These are phyloP conservation scores for Paraurostyla sp. DNA, from an alignment of 73 alveolate species.

Conservation along the genomic window DNA sequence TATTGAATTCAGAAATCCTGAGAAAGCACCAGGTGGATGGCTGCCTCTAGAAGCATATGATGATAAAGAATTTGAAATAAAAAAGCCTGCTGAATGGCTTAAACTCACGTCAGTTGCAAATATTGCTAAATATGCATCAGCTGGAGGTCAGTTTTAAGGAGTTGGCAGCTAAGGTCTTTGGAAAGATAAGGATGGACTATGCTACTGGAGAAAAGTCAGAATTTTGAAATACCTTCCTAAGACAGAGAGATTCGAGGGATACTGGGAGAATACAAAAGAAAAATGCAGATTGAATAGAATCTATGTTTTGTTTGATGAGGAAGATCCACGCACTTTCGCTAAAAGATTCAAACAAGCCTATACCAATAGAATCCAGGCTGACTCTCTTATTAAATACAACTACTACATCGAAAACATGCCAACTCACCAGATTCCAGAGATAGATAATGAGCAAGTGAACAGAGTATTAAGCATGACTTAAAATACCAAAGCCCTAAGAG, in stretches of 20 bases:
- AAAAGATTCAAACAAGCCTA: conserved; percentile 84
- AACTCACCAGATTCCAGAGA: conserved; percentile 87
- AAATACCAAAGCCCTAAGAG: conserved; percentile 76
- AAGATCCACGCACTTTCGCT: conserved; percentile 87
- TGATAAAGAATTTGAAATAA: conserved; percentile 82
- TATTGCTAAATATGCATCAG: conserved; percentile 52
- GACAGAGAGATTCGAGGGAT: conserved; percentile 74
- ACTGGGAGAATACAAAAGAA: conserved; percentile 75
- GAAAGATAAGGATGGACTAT: conserved; percentile 81
- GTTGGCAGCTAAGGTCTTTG: conserved; percentile 78
- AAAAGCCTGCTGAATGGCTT: conserved; percentile 86
- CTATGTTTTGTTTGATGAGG: conserved; percentile 84
- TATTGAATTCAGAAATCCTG: conserved; percentile 84
- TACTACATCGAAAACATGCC: conserved; percentile 94
- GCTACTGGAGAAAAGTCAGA: conserved; percentile 76
- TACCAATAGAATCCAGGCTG: conserved; percentile 80
- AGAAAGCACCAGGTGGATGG: conserved; percentile 89
- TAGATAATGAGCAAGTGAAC: conserved; percentile 85
- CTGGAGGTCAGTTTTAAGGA: conserved; percentile 70
- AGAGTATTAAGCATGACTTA: conserved; percentile 78
- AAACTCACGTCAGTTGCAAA: conserved; percentile 41
- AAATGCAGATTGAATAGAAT: conserved; percentile 78
- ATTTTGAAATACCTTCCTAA: conserved; percentile 73
- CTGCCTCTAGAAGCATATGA: conserved; percentile 89
- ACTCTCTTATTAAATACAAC: conserved; percentile 84